These are phyloP conservation scores for Botrytis fabae DNA, from an alignment of 2,329 filamentous ascomycete species.

Conservation along the genomic window DNA sequence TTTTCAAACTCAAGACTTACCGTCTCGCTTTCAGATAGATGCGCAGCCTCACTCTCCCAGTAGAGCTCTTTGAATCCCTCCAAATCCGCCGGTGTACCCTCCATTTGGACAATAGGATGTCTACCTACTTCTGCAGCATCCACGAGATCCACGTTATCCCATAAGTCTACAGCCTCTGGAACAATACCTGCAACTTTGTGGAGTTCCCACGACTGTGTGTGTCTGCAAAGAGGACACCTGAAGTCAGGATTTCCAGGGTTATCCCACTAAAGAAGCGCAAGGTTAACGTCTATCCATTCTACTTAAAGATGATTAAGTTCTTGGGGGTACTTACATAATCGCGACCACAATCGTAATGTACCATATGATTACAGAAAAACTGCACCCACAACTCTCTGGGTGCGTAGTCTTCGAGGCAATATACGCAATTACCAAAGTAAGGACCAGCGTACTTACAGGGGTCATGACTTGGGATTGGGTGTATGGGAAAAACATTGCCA, in stretches of 20 bases:
- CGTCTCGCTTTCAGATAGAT: neutral
- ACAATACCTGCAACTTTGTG: slow-evolving; percentile 20
- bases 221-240: slow-evolving; percentile 24
- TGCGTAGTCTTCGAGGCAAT: slow-evolving; percentile 23
- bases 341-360: slow-evolving; percentile 26
- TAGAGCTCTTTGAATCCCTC: slow-evolving; percentile 5
- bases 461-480: slow-evolving; percentile 13
- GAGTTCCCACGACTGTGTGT: slow-evolving; percentile 3
- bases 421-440: slow-evolving; percentile 19
- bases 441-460: neutral
- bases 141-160: slow-evolving; percentile 23
- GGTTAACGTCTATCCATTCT: neutral
- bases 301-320: neutral
- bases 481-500: slow-evolving; percentile 12
- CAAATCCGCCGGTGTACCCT: neutral
- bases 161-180: slow-evolving; percentile 26
- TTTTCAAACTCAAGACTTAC: neutral
- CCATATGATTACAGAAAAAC: slow-evolving; percentile 30
- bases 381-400: slow-evolving; percentile 5
- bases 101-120: slow-evolving; percentile 4
- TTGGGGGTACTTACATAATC: neutral
- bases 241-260: slow-evolving; percentile 18
- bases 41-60: neutral
- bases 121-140: neutral
- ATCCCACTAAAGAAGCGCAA: slow-evolving; percentile 16